Base-by-base conservation (phyloP, 805 yeast species). In the Candida morakotiae region DNA sequence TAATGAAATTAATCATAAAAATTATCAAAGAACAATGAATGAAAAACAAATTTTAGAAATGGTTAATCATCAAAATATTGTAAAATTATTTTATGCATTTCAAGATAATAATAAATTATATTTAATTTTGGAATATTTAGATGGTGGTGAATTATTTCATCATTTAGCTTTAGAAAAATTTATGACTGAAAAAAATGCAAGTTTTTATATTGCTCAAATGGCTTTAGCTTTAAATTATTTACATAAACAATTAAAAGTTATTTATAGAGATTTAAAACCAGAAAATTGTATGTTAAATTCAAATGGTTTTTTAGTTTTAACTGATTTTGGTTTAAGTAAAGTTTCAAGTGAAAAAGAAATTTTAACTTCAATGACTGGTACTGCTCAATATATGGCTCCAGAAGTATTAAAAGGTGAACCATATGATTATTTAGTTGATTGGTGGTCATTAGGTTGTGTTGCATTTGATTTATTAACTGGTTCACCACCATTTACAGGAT, bases 401-500 rank as follows among this genome's bases (percentile, higher is more conserved):
- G 73, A 68, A 41, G 61, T 68, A n/a, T 48, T 68, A 25, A 54
- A 53, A 33, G 69, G 69, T 13, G 67, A 67, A 18, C 50, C 56
- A 2, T 67, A 68, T 38, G 67, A 64, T 37, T 68, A 59, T 42
- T 53, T 60, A 3, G 73, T 67, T 4, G 73, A 68, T 45, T 68
- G 73, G 73, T 68, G 73, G 73, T 66, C 69, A 32, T 50, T 68
- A 35, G 73, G 73, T 2, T 65, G 71, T 38, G 70, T 68, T 16
- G 58, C 69, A 0, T 68, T 45, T 48, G 73, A 68, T 45, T 52
- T 68, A 48, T 52, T 68, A 39, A 66, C 69, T 1, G 73, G 73
- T 0, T 56, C 63, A 11, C 72, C 73, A 4, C 73, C 73, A 4
- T 68, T 65, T 42, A 65, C 71, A 2, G 73, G 72, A 1, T 64